These are phyloP conservation scores for Candida sp. DNA, from an alignment of 1,139 yeast species.

Conservation along the genomic window DNA sequence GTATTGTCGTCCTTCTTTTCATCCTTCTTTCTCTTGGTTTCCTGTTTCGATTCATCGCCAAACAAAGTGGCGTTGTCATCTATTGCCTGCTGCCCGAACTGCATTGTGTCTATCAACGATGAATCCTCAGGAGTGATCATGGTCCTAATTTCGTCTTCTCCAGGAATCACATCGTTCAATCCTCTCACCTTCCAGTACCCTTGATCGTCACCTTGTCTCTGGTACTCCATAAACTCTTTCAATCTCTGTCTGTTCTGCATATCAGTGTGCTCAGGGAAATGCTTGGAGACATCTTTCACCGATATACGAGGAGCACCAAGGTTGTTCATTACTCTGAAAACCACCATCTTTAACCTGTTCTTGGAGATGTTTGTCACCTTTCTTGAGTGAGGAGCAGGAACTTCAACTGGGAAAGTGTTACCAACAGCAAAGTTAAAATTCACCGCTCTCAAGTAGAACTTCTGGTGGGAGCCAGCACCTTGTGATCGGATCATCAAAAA, in stretches of 20 bases:
- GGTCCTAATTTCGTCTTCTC: slow-evolving; percentile 78
- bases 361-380: slow-evolving; percentile 94
- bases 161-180: slow-evolving; percentile 61
- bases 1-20: slow-evolving; percentile 18
- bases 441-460: slow-evolving; percentile 59
- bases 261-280: slow-evolving; percentile 97
- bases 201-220: slow-evolving; percentile 93
- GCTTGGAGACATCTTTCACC: slow-evolving; percentile 88
- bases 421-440: slow-evolving; percentile 87
- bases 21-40: slow-evolving; percentile 19
- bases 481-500: slow-evolving; percentile 81
- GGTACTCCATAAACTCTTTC: slow-evolving; percentile 98
- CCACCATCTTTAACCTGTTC: slow-evolving; percentile 92
- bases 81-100: slow-evolving; percentile 83
- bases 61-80: slow-evolving; percentile 71
- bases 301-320: slow-evolving; percentile 76
- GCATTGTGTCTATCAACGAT: slow-evolving; percentile 89
- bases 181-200: slow-evolving; percentile 94
- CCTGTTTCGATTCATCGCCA: slow-evolving; percentile 27
- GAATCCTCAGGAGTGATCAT: slow-evolving; percentile 95
- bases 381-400: slow-evolving; percentile 98
- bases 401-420: slow-evolving; percentile 91
- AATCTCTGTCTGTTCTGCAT: slow-evolving; percentile 96
- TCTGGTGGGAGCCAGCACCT: slow-evolving; percentile 72
- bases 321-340: slow-evolving; percentile 83